Evolutionary conservation across 73 alveolate species (phyloP), one percentile per base, ranked within the genome.

Genomic region (Tetrahymena thermophila): DNA sequence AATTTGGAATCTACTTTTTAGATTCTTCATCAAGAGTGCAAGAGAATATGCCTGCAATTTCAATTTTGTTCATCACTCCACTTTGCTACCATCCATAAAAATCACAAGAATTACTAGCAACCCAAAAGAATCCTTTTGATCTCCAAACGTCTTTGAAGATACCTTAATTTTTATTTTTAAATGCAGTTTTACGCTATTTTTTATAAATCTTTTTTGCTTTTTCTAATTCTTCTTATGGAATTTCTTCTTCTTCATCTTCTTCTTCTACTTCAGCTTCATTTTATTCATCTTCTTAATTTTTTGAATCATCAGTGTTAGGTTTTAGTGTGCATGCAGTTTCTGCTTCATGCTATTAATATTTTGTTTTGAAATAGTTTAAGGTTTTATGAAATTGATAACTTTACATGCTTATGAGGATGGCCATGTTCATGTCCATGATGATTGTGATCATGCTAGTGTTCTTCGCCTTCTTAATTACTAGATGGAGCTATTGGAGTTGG

Each of bases 61-160:
- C 84, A 19, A 93, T 84, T n/a, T 93, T 93, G 83, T 93, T 35
- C 44, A 93, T 71, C 3, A 93, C 23, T 1, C 95, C 95, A 93
- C 93, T 71, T 93, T 93, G 35, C 25, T 56, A 38, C 95, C 95
- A 93, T 35, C 84, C 95, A 43, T 44, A 93, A 84, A 93, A 93
- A 43, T 93, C 93, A 16, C 14, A 21, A 15, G 83, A 37, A 23
- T 71, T 35, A 38, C 84, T 93, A 2, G 95, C 95, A 11, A 93
- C 21, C 95, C 95, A 93, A 37, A 93, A 93, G 95, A 93, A 93
- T 15, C 95, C 95, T 42, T 93, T 93, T 3, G 95, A 93, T 93
- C 95, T 35, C 50, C 43, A 93, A 23, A 93, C 93, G n/a, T 37
- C 43, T n/a, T 35, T 43, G 25, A 93, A 93, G 31, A 35, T 56